A percentile compares a stretch with the other conserved stretches of the same genome.
phyloP scores from a whole-genome alignment of 148 eudicot genomes.

The Rhododendron ovatum region DNA sequence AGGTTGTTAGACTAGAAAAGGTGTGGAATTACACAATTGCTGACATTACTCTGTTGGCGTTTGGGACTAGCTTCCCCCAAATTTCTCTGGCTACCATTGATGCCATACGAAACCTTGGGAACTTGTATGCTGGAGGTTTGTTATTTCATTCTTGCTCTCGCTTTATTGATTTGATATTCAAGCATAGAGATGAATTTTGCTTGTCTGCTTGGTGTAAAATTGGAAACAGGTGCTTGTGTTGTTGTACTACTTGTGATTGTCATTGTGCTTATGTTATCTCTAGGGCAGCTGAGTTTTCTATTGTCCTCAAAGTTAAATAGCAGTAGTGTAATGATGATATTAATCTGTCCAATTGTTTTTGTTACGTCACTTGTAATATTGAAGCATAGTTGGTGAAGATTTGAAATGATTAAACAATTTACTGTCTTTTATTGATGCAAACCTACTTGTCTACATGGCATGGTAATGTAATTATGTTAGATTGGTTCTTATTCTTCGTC shows the following conservation, averaged over 20 bases:
- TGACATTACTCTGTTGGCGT: slow-evolving; percentile 75
- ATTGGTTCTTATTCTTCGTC: not conserved
- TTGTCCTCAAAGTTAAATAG: not conserved
- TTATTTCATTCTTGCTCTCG: not conserved
- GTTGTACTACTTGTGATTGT: not conserved
- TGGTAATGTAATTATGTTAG: not conserved
- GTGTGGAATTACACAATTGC: slow-evolving; percentile 94
- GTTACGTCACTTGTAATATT: too few species aligned
- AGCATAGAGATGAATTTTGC: not conserved
- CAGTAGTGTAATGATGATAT: not conserved
- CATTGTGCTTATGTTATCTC: not conserved
- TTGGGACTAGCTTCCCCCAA: slow-evolving; percentile 96
- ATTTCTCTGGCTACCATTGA: slow-evolving; percentile 89
- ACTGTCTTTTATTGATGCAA: not conserved
- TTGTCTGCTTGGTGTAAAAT: not conserved
- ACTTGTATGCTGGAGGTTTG: slow-evolving; percentile 90
- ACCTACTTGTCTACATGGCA: not conserved
- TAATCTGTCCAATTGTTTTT: not conserved
- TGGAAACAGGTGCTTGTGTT: not conserved
- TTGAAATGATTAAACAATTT: not conserved
- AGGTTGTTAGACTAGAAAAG: slow-evolving; percentile 47
- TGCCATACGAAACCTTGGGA: slow-evolving; percentile 69
- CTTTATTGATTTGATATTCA: not conserved
- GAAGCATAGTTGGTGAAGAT: not conserved
- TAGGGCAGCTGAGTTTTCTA: not conserved